Conservation (phyloP, 2,329 filamentous ascomycete species). For the Colletotrichum cordylinicola region DNA sequence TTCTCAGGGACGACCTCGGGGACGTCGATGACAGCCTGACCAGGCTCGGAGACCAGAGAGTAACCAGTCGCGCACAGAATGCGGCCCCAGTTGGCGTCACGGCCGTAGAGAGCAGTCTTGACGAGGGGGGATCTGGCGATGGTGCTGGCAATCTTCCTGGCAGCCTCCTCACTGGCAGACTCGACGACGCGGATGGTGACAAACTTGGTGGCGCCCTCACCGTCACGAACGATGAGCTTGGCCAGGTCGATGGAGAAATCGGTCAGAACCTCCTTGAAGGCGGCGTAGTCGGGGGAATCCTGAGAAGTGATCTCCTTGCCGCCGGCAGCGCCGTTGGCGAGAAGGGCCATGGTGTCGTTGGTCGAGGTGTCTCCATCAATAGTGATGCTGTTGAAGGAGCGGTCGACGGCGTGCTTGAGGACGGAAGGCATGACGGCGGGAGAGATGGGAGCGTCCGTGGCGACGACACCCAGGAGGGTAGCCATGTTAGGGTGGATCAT, state of each 20-base stretch:
- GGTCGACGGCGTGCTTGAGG: conserved; percentile 76
- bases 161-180: conserved; percentile 71
- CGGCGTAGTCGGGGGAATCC: conserved; percentile 67
- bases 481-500: conserved; percentile 99
- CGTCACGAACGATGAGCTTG: conserved; percentile 92
- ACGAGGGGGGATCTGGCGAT: conserved; percentile 93
- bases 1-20: conserved; percentile 69
- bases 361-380: conserved; percentile 97
- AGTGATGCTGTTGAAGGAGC: conserved; percentile 95
- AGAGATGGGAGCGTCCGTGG: conserved; percentile 86
- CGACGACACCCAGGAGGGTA: conserved; percentile 88
- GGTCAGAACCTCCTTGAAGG: conserved; percentile 74
- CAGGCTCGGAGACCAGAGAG: conserved; percentile 65
- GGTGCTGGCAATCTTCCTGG: conserved; percentile 80
- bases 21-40: conserved; percentile 62
- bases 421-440: conserved; percentile 70
- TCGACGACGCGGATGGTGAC: conserved; percentile 88
- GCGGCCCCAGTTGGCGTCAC: conserved; percentile 98
- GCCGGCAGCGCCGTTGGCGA: conserved; percentile 94
- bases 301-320: conserved; percentile 66
- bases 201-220: conserved; percentile 98
- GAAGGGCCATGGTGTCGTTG: conserved; percentile 91
- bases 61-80: conserved; percentile 96
- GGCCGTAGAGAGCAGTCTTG: conserved; percentile 96
- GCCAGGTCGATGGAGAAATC: conserved; percentile 84